Base-by-base conservation (phyloP, 2,329 filamentous ascomycete species). In the Pseudogymnoascus sp. region DNA sequence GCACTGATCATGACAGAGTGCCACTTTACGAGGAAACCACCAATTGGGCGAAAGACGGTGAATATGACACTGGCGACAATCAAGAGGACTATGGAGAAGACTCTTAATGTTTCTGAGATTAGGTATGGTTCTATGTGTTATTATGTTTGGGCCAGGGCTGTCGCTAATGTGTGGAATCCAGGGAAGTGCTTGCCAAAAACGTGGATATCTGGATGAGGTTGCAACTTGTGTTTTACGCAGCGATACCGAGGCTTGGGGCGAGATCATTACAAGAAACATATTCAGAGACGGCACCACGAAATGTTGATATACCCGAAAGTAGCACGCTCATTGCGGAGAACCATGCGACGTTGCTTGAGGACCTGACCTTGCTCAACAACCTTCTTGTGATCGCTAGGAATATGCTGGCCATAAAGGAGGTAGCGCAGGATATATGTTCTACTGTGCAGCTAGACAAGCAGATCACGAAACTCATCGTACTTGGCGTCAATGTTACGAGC, bases 301-400 rank as follows among this genome's bases (percentile, higher is more conserved):
- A 80, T 66, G 81, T 83, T 61, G 84, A 80, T n/a, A 80, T 83
- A 2, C 81, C 84, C 36, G 84, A 88, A 72, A 85, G 83, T 71
- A 85, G 84, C 1, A 78, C 80, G 14, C 75, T 87, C 38, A 86
- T 88, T 64, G 79, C 86, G 36, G 83, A 83, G 73, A 85, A 88
- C 70, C 84, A 86, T 68, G 78, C 76, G 5, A 77, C 78, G 25
- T 78, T 88, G 63, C 84, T 85, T 68, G 83, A 86, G 64, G 84
- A 87, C 63, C 73, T 88, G 62, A 81, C 83, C 61, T 81, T 84
- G 63, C 76, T 88, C 61, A 87, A 86, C 76, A 87, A 86, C 74
- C 75, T 88, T 63, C 84, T 88, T 82, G 83, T 87, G 64, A 85
- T 88, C 69, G 83, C 84, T 1, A 76, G 85, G 59, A 88, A 88